These are phyloP conservation scores for Grifola frondosa DNA, from an alignment of 1,284 basidiomycete genomes.

Conservation along the genomic window DNA sequence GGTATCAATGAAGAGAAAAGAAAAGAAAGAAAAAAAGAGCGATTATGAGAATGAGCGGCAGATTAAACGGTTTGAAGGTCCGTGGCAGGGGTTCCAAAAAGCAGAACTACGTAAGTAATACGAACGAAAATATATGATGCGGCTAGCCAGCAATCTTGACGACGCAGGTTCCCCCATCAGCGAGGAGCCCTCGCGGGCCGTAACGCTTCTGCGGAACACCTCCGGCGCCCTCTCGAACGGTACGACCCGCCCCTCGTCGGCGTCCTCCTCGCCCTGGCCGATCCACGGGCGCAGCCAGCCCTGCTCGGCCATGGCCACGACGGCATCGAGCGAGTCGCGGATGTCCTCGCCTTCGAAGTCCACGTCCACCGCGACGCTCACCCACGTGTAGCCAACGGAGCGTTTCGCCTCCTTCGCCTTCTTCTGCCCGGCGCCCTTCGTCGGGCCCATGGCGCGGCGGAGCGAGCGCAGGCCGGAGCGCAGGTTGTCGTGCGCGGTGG, in stretches of 20 bases:
- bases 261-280: slow-evolving; percentile 38
- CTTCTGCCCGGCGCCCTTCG: slow-evolving; percentile 6
- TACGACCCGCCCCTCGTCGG: slow-evolving; percentile 35
- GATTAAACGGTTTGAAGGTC: too few species aligned
- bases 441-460: slow-evolving; percentile 35
- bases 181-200: slow-evolving; percentile 28
- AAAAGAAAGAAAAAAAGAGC: too few species aligned
- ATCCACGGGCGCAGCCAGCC: slow-evolving; percentile 29
- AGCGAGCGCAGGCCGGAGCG: slow-evolving; percentile 67
- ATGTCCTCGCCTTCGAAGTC: slow-evolving; percentile 80
- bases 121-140: too few species aligned
- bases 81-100: too few species aligned
- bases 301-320: slow-evolving; percentile 48
- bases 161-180: slow-evolving; percentile 37
- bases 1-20: too few species aligned
- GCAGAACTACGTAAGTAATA: too few species aligned
- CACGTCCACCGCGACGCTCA: slow-evolving; percentile 69
- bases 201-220: slow-evolving; percentile 35
- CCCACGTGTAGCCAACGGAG: slow-evolving; percentile 72
- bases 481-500: slow-evolving; percentile 69
- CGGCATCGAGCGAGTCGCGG: slow-evolving; percentile 58
- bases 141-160: slow-evolving; percentile 29
- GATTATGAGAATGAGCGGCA: too few species aligned
- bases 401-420: slow-evolving; percentile 21
- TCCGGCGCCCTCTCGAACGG: slow-evolving; percentile 64